Evolutionary conservation across 495 filamentous ascomycete genomes (phyloP).

Genomic region (Copromyces sp.): DNA sequence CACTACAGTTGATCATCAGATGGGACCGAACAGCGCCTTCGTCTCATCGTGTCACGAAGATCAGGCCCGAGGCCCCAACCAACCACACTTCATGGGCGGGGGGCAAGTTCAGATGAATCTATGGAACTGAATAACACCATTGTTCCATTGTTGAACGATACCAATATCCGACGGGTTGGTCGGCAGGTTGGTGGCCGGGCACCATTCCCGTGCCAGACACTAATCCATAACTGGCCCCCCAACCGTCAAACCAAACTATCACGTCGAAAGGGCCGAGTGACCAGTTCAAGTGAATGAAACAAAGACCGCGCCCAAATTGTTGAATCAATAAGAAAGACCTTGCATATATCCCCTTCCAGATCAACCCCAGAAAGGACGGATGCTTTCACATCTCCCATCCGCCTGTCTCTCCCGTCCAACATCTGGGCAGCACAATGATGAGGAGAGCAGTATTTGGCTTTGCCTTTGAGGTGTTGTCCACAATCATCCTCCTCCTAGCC

Average conservation of each 20-base stretch:
- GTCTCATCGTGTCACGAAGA: neutral
- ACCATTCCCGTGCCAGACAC: neutral
- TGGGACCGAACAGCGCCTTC: neutral
- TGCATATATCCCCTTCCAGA: neutral
- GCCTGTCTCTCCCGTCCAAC: neutral
- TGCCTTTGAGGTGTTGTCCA: neutral
- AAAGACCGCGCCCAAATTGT: neutral
- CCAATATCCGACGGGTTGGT: neutral
- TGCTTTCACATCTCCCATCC: neutral
- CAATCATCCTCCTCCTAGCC: neutral
- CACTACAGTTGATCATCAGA: neutral
- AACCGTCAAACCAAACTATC: neutral
- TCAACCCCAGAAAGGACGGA: neutral
- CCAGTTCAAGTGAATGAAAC: neutral
- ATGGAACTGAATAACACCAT: neutral
- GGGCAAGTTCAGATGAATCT: neutral
- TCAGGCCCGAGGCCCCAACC: neutral
- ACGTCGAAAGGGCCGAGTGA: neutral
- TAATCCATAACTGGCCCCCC: neutral
- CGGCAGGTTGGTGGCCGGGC: neutral
- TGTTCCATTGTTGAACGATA: neutral
- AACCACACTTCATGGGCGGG: neutral
- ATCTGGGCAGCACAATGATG: neutral
- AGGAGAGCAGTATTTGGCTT: neutral
- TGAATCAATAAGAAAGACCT: neutral